Conservation (phyloP, 495 filamentous ascomycete genomes). For the Lasiosphaeria hispida region DNA sequence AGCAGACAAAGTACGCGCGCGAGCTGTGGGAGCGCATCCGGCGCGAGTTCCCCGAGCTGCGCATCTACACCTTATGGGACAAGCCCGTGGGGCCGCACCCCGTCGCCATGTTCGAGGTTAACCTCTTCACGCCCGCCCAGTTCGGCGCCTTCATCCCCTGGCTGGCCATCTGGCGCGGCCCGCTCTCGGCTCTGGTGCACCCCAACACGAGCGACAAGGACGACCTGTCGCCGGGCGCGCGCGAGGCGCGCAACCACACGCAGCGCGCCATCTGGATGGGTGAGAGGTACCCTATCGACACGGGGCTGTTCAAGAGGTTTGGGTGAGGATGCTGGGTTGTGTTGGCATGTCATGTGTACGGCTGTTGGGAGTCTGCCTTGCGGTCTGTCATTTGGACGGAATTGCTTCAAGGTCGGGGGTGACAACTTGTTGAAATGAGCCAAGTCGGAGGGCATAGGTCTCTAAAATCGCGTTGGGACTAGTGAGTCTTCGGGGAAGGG, state of each 20-base stretch:
- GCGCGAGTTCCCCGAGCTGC: constrained; percentile 82
- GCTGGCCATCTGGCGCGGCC: constrained; percentile 80
- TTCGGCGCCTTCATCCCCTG: constrained; percentile 86
- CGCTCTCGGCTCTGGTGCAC: constrained; percentile 75
- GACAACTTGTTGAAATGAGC: no score
- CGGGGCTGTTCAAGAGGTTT: constrained; percentile 54
- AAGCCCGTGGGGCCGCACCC: constrained; percentile 78
- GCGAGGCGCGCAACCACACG: constrained; percentile 64
- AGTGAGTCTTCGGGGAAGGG: no score
- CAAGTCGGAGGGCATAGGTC: no score
- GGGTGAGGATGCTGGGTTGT: background rate
- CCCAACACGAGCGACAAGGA: constrained; percentile 64
- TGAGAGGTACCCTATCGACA: constrained; percentile 65
- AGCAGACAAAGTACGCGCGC: constrained; percentile 62
- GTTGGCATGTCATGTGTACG: background rate
- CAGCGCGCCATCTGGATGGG: constrained; percentile 86
- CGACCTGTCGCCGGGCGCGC: constrained; percentile 21
- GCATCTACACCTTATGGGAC: constrained; percentile 77
- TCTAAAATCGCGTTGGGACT: no score
- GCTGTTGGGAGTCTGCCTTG: no score
- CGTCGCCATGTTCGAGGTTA: constrained; percentile 89
- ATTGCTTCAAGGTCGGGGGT: no score
- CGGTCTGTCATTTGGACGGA: no score
- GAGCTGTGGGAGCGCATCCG: constrained; percentile 77
- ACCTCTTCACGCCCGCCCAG: constrained; percentile 78